Percentiles rank a stretch among this genome's conserved stretches.
phyloP scores from a whole-genome alignment of 257 asterid genomes.

The Solanum clarkiae region DNA sequence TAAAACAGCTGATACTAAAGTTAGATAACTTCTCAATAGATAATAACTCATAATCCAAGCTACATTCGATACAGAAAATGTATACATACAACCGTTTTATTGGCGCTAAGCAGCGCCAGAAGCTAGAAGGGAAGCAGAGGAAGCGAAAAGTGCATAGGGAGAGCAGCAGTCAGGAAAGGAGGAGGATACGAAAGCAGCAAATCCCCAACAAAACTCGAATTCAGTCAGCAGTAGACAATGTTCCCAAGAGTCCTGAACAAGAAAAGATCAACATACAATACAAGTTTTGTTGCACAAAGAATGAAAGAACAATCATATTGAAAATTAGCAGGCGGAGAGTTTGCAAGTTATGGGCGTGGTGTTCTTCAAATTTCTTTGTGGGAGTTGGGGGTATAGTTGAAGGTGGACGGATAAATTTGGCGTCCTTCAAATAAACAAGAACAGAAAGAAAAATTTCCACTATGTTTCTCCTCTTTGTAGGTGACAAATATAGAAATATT shows the following conservation, averaged over 20 bases:
- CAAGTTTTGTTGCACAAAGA: not conserved
- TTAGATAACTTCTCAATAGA: not conserved
- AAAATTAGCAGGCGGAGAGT: not conserved
- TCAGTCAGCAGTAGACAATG: not conserved
- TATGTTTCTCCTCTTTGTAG: not conserved
- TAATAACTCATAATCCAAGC: not conserved
- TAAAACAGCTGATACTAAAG: not conserved
- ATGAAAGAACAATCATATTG: not conserved
- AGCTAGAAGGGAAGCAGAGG: not conserved
- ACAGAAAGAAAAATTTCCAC: not conserved
- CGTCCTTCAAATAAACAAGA: not conserved
- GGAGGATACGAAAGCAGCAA: not conserved
- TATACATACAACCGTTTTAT: not conserved
- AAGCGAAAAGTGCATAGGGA: not conserved
- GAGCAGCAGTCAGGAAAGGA: not conserved
- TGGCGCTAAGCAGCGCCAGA: not conserved
- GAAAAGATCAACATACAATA: not conserved
- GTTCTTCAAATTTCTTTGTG: not conserved
- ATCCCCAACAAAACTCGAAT: not conserved
- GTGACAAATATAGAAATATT: not conserved
- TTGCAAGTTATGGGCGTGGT: not conserved
- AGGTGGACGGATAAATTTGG: not conserved
- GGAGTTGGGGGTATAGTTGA: not conserved
- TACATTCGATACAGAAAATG: not conserved
- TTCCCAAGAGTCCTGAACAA: not conserved